A percentile compares a stretch with the other conserved stretches of the same genome.
Evolutionary conservation across 306 rosid species (phyloP).

Genomic region (Fragaria ananassa): DNA sequence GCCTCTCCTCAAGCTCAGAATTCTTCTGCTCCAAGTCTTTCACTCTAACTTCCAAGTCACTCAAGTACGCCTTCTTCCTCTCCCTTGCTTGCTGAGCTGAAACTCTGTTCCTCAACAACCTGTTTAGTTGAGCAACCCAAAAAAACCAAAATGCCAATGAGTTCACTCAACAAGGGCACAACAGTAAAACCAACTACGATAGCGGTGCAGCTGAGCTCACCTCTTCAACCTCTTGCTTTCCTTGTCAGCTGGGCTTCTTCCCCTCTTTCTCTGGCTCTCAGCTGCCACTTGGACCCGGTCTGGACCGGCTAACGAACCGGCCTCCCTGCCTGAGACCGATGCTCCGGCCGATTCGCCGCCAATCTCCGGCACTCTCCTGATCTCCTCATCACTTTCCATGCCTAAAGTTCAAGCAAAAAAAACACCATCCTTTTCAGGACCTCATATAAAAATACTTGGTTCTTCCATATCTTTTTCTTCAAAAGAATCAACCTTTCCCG

Average conservation of each 20-base stretch:
- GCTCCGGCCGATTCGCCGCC: conserved; percentile 89
- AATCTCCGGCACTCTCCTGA: conserved; percentile 92
- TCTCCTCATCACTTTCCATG: conserved; percentile 93
- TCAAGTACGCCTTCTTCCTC: conserved; percentile 86
- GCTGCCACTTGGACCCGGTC: conserved; percentile 61
- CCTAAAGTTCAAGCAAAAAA: conserved; percentile 31
- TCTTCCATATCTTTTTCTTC: not conserved
- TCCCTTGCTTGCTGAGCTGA: conserved; percentile 99
- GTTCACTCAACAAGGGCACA: conserved; percentile 9
- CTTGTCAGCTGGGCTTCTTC: conserved; percentile 89
- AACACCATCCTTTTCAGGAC: not conserved
- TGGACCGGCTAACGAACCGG: conserved; percentile 57
- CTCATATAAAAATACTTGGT: not conserved
- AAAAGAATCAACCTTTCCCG: not conserved
- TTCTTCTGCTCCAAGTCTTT: conserved; percentile 77
- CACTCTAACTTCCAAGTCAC: conserved; percentile 72
- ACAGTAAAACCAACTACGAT: not conserved
- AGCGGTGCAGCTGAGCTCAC: conserved; percentile 29
- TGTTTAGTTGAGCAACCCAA: conserved; percentile 14
- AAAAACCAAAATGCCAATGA: conserved; percentile 26
- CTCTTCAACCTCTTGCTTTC: conserved; percentile 92
- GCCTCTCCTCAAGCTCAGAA: conserved; percentile 75
- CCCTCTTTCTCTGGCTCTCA: conserved; percentile 80
- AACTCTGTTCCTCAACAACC: conserved; percentile 91
- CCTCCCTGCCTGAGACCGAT: conserved; percentile 57